phyloP scores from a whole-genome alignment of 176 grass and related monocot species.

The Aegilops speltoides region DNA sequence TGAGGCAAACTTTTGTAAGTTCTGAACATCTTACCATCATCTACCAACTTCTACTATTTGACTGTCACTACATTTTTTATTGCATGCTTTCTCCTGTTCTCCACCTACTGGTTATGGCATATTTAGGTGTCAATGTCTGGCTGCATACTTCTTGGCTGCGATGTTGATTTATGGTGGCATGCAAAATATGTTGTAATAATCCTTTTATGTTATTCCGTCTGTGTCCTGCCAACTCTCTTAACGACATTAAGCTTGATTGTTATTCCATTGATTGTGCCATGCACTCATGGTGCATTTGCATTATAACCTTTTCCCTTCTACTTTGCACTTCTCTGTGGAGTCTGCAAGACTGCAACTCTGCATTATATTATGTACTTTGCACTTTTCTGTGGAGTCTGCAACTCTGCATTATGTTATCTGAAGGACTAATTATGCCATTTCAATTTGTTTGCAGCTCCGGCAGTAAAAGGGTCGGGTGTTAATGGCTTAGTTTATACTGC shows the following conservation, averaged over 20 bases:
- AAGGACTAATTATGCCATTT: constrained; percentile 28
- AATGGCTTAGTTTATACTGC: constrained; percentile 61
- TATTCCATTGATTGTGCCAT: neutral
- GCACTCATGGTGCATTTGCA: neutral
- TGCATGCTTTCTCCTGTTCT: neutral
- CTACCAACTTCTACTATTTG: neutral
- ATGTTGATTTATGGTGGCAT: neutral
- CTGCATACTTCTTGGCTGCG: neutral
- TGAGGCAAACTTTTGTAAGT: constrained; percentile 75
- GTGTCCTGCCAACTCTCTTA: neutral
- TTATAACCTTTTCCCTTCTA: neutral
- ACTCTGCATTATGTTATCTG: neutral
- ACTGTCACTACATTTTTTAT: neutral
- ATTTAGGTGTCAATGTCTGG: neutral
- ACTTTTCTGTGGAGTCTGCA: neutral
- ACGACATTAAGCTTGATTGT: neutral
- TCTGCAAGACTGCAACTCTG: neutral
- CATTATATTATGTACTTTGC: constrained; percentile 8
- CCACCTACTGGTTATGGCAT: neutral
- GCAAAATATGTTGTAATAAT: neutral
- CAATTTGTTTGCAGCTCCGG: constrained; percentile 58
- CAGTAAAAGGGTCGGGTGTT: constrained; percentile 75
- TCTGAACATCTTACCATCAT: neutral
- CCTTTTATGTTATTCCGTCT: neutral
- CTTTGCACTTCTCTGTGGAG: neutral